Evolutionary conservation across 805 yeast genomes (phyloP), one percentile per base, ranked within the genome.

Genomic region (Candida sithepensis): DNA sequence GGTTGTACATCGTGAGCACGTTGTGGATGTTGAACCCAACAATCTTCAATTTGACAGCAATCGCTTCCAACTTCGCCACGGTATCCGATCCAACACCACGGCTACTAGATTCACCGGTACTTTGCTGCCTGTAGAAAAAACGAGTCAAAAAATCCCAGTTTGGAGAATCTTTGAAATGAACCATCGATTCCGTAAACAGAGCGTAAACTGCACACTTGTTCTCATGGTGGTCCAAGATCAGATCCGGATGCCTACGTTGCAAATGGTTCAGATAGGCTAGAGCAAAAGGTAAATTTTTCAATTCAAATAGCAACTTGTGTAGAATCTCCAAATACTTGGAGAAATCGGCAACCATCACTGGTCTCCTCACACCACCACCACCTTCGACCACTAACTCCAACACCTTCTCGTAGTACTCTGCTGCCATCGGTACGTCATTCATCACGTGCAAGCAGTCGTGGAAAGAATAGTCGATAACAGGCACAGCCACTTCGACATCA

Each of bases 221-320:
- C n/a, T 38, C 39, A 9, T 12, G n/a, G 14, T 38, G 32, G 5
- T 50, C 50, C 10, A 3, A 8, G 14, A 52, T 7, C 3, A 47
- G 9, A 3, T 36, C 26, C 2, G 42, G 40, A 40, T 44, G 48
- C 4, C 44, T 45, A 20, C 23, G 45, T 4, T 32, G 42, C 34
- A 50, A 51, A 13, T 34, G 42, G 32, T 53, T 49, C 18, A 52
- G 36, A 16, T 56, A 45, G 2, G 64, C 62, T 14, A 58, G 33
- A 1, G 58, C 52, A 26, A 47, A 58, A 1, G 64, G 58, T 16
- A 59, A 45, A 44, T 58, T 56, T 12, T 39, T 19, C 43, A 44
- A 20, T 9, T 44, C 37, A 30, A 48, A 41, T 18, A 57, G 24
- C 3, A 56, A 13, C 36, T 45, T 36, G 8, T 43, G 14, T 44